Evolutionary conservation across 2,329 filamentous ascomycete species (phyloP).

Genomic region (Xylariomycetidae sp.): DNA sequence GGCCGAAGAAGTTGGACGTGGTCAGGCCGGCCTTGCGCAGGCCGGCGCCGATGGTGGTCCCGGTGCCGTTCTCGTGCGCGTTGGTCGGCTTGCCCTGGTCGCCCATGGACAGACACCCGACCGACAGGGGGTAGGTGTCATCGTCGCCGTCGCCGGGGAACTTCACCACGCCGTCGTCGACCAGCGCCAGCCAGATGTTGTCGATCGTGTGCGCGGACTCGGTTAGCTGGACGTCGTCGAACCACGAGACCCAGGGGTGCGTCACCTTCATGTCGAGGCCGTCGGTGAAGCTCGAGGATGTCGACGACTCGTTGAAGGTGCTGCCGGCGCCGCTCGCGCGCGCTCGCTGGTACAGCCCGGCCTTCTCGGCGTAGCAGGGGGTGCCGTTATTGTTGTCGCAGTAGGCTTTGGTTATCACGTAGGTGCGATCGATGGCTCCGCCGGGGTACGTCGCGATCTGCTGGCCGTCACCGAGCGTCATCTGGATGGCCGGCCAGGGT

Average conservation of each 20-base stretch:
- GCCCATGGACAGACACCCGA: slow-evolving; percentile 22
- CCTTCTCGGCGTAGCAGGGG: slow-evolving; percentile 8
- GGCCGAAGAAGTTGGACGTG: slow-evolving; percentile 31
- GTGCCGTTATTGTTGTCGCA: slow-evolving; percentile 11
- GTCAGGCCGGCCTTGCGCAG: slow-evolving; percentile 14
- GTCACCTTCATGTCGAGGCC: slow-evolving; percentile 1
- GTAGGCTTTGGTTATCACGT: slow-evolving; percentile 11
- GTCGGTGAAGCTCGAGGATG: slow-evolving; percentile 1
- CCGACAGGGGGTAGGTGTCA: slow-evolving; percentile 15
- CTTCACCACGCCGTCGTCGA: slow-evolving; percentile 12
- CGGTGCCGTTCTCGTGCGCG: background rate
- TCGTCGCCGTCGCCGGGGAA: slow-evolving; percentile 18
- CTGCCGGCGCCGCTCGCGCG: no score
- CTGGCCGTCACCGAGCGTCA: slow-evolving; percentile 10
- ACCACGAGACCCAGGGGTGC: slow-evolving; percentile 1
- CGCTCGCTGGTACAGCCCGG: slow-evolving; percentile 5
- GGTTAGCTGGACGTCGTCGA: slow-evolving; percentile 2
- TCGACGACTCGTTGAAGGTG: no score
- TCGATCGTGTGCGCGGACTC: slow-evolving; percentile 5
- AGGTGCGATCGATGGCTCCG: slow-evolving; percentile 16
- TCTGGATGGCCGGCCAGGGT: slow-evolving; percentile 22
- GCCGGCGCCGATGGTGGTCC: slow-evolving; percentile 1
- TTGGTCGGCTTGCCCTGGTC: slow-evolving; percentile 14
- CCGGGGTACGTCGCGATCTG: slow-evolving; percentile 18
- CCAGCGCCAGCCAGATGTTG: slow-evolving; percentile 13